Percentiles rank a stretch among this genome's conserved stretches.
phyloP scores from a whole-genome alignment of 2,329 filamentous ascomycete genomes.

The Phyllosticta ampelicida region DNA sequence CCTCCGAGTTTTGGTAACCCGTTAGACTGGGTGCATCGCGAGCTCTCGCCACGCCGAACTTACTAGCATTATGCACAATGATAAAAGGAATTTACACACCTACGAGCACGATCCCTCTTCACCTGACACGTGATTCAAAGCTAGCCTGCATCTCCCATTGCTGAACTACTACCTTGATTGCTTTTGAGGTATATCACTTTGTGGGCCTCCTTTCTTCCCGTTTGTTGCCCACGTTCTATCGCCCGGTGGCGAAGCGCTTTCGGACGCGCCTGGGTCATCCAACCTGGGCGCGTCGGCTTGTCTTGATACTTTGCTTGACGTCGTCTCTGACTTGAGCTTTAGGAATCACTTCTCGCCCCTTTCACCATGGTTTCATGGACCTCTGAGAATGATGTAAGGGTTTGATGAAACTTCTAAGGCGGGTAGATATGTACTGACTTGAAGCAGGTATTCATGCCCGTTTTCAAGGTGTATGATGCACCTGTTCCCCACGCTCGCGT shows the following conservation, averaged over 20 bases:
- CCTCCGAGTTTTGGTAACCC: no score
- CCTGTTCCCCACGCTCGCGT: conserved; percentile 9
- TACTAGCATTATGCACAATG: no score
- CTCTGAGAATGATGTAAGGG: not conserved
- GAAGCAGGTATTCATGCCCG: not conserved
- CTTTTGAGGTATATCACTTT: not conserved
- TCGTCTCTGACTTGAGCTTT: not conserved
- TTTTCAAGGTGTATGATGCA: not conserved
- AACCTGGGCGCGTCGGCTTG: not conserved
- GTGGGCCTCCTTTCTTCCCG: not conserved
- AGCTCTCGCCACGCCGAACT: no score
- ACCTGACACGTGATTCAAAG: no score
- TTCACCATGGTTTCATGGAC: conserved; percentile 4
- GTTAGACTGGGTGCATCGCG: no score
- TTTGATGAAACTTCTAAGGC: not conserved
- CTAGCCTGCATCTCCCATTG: no score
- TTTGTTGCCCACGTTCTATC: not conserved
- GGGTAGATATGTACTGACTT: not conserved
- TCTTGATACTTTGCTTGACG: not conserved
- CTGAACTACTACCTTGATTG: not conserved
- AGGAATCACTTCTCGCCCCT: no score
- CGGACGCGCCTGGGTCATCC: not conserved
- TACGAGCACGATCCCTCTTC: no score
- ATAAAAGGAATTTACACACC: no score
- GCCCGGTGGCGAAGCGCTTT: no score